phyloP scores from a whole-genome alignment of 768 basidiomycete species.

The Lactarius hatsudake region DNA sequence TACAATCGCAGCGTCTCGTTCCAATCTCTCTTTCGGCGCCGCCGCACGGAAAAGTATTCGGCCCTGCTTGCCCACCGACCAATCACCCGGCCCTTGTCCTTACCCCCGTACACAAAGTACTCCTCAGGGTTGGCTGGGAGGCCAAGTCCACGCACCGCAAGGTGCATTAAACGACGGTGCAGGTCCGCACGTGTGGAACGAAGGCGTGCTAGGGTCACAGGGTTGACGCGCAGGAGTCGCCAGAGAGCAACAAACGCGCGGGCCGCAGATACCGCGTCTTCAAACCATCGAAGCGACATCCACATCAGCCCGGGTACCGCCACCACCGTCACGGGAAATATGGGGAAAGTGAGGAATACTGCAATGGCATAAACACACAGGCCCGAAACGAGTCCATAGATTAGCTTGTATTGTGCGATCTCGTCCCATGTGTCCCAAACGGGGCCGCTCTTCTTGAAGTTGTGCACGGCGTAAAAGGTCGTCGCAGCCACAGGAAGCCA shows the following conservation, averaged over 20 bases:
- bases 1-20: constrained; percentile 81
- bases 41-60: constrained; percentile 75
- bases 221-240: constrained; percentile 62
- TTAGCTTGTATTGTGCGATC: constrained; percentile 85
- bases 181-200: constrained; percentile 53
- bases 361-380: constrained; percentile 59
- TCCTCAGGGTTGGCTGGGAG: constrained; percentile 69
- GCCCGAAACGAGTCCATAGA: constrained; percentile 76
- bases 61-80: constrained; percentile 67
- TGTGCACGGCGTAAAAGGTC: constrained; percentile 65
- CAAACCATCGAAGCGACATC: constrained; percentile 86
- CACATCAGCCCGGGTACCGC: constrained; percentile 79
- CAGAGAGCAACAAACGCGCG: constrained; percentile 66
- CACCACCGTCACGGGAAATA: constrained; percentile 54
- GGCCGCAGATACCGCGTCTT: constrained; percentile 77
- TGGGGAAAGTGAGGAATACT: constrained; percentile 58
- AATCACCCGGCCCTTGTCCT: constrained; percentile 68
- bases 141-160: constrained; percentile 56
- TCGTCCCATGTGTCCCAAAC: constrained; percentile 88
- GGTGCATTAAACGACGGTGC: constrained; percentile 61
- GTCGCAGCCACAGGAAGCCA: constrained; percentile 79
- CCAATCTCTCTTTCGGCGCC: constrained; percentile 85
- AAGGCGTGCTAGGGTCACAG: constrained; percentile 51
- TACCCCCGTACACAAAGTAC: constrained; percentile 59
- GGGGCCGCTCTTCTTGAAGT: constrained; percentile 79